Conservation (phyloP, 2,329 filamentous ascomycete genomes). For the Rutstroemia sp. region DNA sequence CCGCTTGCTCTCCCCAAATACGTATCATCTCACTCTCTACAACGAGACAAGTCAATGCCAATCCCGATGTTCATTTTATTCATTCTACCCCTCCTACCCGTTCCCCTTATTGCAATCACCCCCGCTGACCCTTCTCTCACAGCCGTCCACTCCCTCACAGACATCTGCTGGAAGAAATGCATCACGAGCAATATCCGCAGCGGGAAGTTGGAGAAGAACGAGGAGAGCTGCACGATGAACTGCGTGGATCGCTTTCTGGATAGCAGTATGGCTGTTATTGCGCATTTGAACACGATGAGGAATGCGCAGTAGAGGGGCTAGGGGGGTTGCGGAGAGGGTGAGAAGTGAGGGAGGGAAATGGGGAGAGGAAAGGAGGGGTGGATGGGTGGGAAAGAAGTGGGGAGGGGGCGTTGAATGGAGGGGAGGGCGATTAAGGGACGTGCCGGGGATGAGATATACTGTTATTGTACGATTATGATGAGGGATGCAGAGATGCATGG, state of each 20-base stretch:
- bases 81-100: neutral
- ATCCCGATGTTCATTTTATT: neutral
- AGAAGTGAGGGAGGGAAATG: neutral
- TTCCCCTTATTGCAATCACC: conserved; percentile 33
- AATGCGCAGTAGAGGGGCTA: neutral
- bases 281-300: conserved; percentile 66
- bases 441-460: too few relatives aligned
- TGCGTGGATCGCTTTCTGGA: conserved; percentile 94
- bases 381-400: neutral
- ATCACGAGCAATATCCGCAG: conserved; percentile 65
- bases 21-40: too few relatives aligned
- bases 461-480: too few relatives aligned
- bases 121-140: conserved; percentile 37
- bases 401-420: neutral
- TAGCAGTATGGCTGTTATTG: conserved; percentile 75
- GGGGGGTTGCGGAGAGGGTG: neutral
- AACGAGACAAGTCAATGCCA: too few relatives aligned
- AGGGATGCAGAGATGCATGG: too few relatives aligned
- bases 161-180: conserved; percentile 94
- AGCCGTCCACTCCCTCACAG: conserved; percentile 61
- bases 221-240: conserved; percentile 81
- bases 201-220: conserved; percentile 64
- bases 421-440: neutral
- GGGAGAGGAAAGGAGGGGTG: neutral
- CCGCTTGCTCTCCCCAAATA: neutral